phyloP scores from a whole-genome alignment of 768 basidiomycete genomes.

The Russula ochroleuca region DNA sequence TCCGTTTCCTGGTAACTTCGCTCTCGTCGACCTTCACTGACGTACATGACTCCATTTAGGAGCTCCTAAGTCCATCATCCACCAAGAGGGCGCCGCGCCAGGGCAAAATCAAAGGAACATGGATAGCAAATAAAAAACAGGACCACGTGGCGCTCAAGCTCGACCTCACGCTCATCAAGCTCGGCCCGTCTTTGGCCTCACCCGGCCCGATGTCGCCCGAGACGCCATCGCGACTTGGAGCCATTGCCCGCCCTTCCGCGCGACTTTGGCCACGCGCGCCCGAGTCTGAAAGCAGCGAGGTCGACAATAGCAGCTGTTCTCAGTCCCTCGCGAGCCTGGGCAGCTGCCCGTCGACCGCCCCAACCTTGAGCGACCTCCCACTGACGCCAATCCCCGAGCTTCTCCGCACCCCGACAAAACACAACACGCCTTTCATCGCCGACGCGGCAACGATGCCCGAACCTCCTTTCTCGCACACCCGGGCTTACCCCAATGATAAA shows the following conservation, averaged over 20 bases:
- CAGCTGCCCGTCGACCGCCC: slow-evolving; percentile 19
- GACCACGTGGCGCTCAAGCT: slow-evolving; percentile 15
- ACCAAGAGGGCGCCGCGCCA: neutral
- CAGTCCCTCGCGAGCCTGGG: slow-evolving; percentile 14
- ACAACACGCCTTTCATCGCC: neutral
- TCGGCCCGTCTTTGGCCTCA: slow-evolving; percentile 10
- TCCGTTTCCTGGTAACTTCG: neutral
- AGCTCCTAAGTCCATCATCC: neutral
- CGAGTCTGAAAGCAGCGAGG: neutral
- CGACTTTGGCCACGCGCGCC: neutral
- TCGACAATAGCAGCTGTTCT: neutral
- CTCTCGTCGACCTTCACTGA: neutral
- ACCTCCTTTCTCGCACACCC: neutral
- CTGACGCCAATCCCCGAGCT: slow-evolving; percentile 24
- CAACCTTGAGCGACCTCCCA: slow-evolving; percentile 23
- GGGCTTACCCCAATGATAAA: neutral
- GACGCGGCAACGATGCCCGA: neutral
- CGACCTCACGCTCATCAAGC: slow-evolving; percentile 15
- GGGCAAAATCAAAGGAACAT: slow-evolving; percentile 14
- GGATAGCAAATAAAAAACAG: slow-evolving; percentile 1
- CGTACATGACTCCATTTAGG: neutral
- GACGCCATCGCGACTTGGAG: neutral
- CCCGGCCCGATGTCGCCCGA: neutral
- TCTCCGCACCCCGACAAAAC: slow-evolving; percentile 16
- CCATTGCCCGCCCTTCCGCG: neutral